Evolutionary conservation across 2,329 filamentous ascomycete genomes (phyloP).

Genomic region (Canariomyces notabilis): DNA sequence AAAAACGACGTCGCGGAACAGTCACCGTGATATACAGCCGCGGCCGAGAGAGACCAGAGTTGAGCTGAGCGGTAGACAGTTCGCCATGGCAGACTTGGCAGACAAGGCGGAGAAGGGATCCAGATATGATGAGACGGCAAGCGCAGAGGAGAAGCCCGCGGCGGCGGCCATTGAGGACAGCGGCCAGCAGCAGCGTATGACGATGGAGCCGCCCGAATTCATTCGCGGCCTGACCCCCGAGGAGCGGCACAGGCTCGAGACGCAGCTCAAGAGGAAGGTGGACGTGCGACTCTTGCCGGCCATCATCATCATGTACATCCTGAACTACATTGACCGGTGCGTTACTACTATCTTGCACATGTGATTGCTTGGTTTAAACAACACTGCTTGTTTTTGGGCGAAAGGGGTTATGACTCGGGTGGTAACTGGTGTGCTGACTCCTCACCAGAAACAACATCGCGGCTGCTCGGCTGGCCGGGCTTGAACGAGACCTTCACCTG

Average conservation of each 20-base stretch:
- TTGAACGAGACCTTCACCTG: slow-evolving; percentile 42
- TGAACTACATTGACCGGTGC: slow-evolving; percentile 54
- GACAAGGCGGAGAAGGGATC: background rate
- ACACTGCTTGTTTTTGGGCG: too few species aligned
- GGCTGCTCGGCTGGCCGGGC: slow-evolving; percentile 40
- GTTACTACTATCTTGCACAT: too few species aligned
- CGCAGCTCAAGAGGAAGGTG: slow-evolving; percentile 54
- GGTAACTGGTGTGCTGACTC: too few species aligned
- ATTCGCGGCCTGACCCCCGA: slow-evolving; percentile 41
- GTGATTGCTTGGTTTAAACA: too few species aligned
- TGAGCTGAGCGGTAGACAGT: too few species aligned
- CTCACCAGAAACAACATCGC: slow-evolving; percentile 35
- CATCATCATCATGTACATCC: slow-evolving; percentile 59
- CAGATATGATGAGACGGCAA: slow-evolving; percentile 10
- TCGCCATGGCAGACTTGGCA: background rate
- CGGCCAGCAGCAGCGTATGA: slow-evolving; percentile 4
- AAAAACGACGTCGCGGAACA: background rate
- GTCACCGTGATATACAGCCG: background rate
- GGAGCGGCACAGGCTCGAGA: slow-evolving; percentile 44
- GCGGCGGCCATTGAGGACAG: slow-evolving; percentile 11
- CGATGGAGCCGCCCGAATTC: slow-evolving; percentile 29
- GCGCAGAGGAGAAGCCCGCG: slow-evolving; percentile 16
- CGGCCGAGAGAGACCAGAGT: background rate
- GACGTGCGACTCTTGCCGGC: slow-evolving; percentile 56
- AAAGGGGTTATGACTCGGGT: too few species aligned